Evolutionary conservation across 352 stramenopile genomes (phyloP).

Genomic region (Globisporangium paroecandrum): DNA sequence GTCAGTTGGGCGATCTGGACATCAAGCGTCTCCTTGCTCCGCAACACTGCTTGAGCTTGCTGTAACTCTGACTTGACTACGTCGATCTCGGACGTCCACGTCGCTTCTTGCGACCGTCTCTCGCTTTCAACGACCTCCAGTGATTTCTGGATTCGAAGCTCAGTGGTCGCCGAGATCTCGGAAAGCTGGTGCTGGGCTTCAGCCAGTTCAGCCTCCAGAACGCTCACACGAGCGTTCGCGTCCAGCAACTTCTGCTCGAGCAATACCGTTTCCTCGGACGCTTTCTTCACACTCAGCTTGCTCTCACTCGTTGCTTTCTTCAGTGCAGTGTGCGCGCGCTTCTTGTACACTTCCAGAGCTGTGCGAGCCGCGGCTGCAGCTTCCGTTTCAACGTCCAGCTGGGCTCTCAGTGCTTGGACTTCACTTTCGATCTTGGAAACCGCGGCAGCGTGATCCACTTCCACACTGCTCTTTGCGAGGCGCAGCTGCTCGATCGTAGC

Average conservation of each 20-base stretch:
- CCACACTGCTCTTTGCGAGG: slow-evolving; percentile 12
- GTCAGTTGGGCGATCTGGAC: slow-evolving; percentile 34
- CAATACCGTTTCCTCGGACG: slow-evolving; percentile 33
- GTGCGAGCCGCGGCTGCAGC: slow-evolving; percentile 39
- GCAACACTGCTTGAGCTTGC: slow-evolving; percentile 23
- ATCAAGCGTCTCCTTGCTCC: slow-evolving; percentile 29
- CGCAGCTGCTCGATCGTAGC: slow-evolving; percentile 35
- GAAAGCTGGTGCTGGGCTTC: slow-evolving; percentile 23
- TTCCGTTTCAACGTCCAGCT: slow-evolving; percentile 52
- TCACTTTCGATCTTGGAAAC: slow-evolving; percentile 29
- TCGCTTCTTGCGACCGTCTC: slow-evolving; percentile 22
- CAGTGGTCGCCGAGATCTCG: slow-evolving; percentile 22
- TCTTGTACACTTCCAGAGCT: slow-evolving; percentile 81
- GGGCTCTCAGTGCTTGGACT: slow-evolving; percentile 22
- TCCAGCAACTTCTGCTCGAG: slow-evolving; percentile 44
- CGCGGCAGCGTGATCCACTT: slow-evolving; percentile 18
- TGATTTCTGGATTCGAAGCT: slow-evolving; percentile 19
- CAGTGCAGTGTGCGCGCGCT: slow-evolving; percentile 63
- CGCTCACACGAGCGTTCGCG: slow-evolving; percentile 33
- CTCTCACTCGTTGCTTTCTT: slow-evolving; percentile 75
- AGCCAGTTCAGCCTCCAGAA: slow-evolving; percentile 36
- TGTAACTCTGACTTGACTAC: slow-evolving; percentile 33
- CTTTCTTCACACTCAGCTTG: slow-evolving; percentile 57
- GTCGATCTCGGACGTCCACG: slow-evolving; percentile 29
- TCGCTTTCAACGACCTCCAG: slow-evolving; percentile 30